Conservation (phyloP, 2,329 filamentous ascomycete genomes). For the Talaromyces islandicus region DNA sequence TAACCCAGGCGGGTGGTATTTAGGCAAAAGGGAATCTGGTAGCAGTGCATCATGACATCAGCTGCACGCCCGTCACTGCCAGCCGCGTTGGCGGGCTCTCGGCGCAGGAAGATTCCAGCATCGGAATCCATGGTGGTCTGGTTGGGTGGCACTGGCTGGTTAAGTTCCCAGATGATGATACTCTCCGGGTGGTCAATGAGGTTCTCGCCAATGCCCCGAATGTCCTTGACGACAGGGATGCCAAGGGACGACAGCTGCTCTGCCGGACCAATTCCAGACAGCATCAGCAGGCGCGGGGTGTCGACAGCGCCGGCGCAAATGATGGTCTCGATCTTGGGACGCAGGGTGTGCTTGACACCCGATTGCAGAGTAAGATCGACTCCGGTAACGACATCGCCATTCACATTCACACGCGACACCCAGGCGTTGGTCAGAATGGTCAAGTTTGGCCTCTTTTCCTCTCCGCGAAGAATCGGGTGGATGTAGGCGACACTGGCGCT, state of each 20-base stretch:
- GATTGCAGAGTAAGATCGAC: slow-evolving; percentile 62
- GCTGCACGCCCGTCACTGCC: slow-evolving; percentile 67
- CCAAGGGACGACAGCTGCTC: slow-evolving; percentile 46
- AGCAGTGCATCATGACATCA: slow-evolving; percentile 95
- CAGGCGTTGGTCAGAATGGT: slow-evolving; percentile 82
- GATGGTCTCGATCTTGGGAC: slow-evolving; percentile 68
- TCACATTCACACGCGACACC: slow-evolving; percentile 74
- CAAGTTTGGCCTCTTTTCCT: slow-evolving; percentile 76
- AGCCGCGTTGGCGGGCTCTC: slow-evolving; percentile 64
- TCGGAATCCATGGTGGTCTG: slow-evolving; percentile 91
- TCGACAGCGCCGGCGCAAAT: slow-evolving; percentile 76
- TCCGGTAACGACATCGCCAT: slow-evolving; percentile 64
- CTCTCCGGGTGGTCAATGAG: slow-evolving; percentile 60
- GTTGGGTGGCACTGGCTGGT: slow-evolving; percentile 67
- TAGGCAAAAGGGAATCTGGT: slow-evolving; percentile 86
- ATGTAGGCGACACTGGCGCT: slow-evolving; percentile 89
- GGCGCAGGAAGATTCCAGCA: slow-evolving; percentile 79
- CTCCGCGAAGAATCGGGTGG: slow-evolving; percentile 78
- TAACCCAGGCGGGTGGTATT: slow-evolving; percentile 80
- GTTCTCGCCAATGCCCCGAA: slow-evolving; percentile 60
- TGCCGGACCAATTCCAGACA: slow-evolving; percentile 49
- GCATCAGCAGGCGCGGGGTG: slow-evolving; percentile 62
- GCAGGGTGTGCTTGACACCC: slow-evolving; percentile 50
- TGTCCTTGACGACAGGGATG: slow-evolving; percentile 53
- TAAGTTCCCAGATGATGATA: slow-evolving; percentile 72